Percentiles rank a stretch among this genome's conserved stretches.
phyloP scores from a whole-genome alignment of 108 stramenopile species.

The Stephanodiscus minutulus region DNA sequence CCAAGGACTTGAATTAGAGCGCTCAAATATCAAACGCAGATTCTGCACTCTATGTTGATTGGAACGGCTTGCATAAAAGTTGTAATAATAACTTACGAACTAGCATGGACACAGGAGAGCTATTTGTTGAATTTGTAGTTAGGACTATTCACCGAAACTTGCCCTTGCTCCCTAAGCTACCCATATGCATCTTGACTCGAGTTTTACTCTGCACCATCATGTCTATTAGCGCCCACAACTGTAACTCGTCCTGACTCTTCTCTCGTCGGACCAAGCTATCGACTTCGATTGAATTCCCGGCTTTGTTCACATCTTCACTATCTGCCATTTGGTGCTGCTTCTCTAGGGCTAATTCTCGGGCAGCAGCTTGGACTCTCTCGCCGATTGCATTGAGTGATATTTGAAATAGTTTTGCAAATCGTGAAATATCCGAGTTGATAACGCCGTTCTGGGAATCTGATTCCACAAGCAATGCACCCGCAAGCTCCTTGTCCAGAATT shows the following conservation, averaged over 20 bases:
- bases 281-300: conserved; percentile 9
- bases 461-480: background rate
- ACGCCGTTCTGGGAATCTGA: background rate
- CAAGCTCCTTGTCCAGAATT: conserved; percentile 62
- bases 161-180: conserved; percentile 62
- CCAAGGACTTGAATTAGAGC: conserved; percentile 56
- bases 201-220: conserved; percentile 89
- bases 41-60: too few relatives aligned
- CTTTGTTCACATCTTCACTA: conserved; percentile 6
- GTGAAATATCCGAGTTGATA: conserved; percentile 9
- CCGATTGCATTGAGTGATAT: conserved; percentile 54
- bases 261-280: background rate
- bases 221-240: conserved; percentile 82
- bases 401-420: conserved; percentile 51
- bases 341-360: conserved; percentile 47
- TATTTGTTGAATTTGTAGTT: background rate
- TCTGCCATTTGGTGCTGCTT: conserved; percentile 10
- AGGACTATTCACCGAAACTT: conserved; percentile 42
- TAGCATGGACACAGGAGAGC: too few relatives aligned
- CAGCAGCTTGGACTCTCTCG: conserved; percentile 61
- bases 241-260: conserved; percentile 56
- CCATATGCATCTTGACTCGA: conserved; percentile 70
- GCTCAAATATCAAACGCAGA: too few relatives aligned
- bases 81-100: too few relatives aligned
- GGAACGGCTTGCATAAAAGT: too few relatives aligned